Conservation (phyloP, 768 basidiomycete species). For the Podaxis sp. region DNA sequence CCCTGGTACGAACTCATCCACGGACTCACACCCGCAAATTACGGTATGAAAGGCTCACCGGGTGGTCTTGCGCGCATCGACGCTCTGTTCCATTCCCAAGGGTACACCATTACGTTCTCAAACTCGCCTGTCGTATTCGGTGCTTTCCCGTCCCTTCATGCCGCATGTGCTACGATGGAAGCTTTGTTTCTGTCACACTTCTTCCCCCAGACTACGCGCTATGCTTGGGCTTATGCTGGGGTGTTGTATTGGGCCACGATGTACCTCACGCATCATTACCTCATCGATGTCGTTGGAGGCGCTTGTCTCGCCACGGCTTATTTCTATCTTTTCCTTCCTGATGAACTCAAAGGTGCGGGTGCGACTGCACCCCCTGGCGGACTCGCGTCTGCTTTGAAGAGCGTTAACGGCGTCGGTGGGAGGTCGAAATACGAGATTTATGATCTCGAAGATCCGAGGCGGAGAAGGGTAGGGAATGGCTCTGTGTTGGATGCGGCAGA, state of each 20-base stretch:
- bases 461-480: slow-evolving; percentile 24
- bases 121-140: slow-evolving; percentile 94
- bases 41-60: slow-evolving; percentile 87
- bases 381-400: slow-evolving; percentile 3
- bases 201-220: slow-evolving; percentile 71
- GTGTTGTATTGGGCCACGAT: slow-evolving; percentile 97
- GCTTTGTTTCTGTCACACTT: slow-evolving; percentile 94
- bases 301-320: slow-evolving; percentile 84
- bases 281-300: slow-evolving; percentile 95
- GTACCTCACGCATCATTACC: slow-evolving; percentile 98
- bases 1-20: slow-evolving; percentile 99
- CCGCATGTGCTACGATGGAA: slow-evolving; percentile 87
- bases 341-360: slow-evolving; percentile 61
- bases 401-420: background rate
- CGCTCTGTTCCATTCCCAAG: slow-evolving; percentile 69
- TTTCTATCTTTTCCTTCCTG: slow-evolving; percentile 89
- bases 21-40: slow-evolving; percentile 93
- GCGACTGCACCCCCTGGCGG: slow-evolving; percentile 45
- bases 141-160: slow-evolving; percentile 93
- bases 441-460: slow-evolving; percentile 64
- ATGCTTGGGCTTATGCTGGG: slow-evolving; percentile 80
- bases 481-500: slow-evolving; percentile 43
- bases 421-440: slow-evolving; percentile 70
- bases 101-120: slow-evolving; percentile 80
- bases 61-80: slow-evolving; percentile 94